A percentile compares a stretch with the other conserved stretches of the same genome.
Evolutionary conservation across 176 grass and related monocot species (phyloP).

Genomic region (Avena sativa): DNA sequence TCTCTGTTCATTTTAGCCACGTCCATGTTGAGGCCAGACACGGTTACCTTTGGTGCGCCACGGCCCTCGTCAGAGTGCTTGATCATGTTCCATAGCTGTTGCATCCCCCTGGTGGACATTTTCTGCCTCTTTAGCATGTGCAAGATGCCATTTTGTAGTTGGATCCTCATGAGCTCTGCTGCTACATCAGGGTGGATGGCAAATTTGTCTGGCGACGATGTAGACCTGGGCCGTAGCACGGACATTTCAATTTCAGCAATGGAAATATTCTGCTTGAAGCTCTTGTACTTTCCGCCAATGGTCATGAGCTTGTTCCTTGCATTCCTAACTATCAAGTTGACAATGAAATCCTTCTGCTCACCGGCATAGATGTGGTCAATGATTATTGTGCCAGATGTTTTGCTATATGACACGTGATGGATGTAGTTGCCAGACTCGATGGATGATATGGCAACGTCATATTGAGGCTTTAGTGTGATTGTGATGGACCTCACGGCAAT

Average conservation of each 20-base stretch:
- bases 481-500: background rate
- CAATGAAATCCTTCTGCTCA: background rate
- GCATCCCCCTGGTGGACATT: accelerated
- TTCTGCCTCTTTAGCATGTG: background rate
- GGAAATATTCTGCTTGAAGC: background rate
- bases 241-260: background rate
- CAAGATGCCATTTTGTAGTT: background rate
- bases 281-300: background rate
- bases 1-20: background rate
- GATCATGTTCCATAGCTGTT: background rate
- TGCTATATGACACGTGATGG: background rate
- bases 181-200: background rate
- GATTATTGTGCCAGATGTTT: background rate
- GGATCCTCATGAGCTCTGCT: background rate
- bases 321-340: background rate
- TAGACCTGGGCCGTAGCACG: background rate
- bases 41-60: background rate
- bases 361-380: background rate
- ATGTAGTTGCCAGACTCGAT: background rate
- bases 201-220: background rate
- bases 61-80: background rate
- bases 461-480: background rate
- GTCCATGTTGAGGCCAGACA: background rate
- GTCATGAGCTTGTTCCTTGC: background rate
- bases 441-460: background rate